Percentiles rank a stretch among this genome's conserved stretches.
Conservation (phyloP, 495 filamentous ascomycete genomes). For the Durotheca rogersii region DNA sequence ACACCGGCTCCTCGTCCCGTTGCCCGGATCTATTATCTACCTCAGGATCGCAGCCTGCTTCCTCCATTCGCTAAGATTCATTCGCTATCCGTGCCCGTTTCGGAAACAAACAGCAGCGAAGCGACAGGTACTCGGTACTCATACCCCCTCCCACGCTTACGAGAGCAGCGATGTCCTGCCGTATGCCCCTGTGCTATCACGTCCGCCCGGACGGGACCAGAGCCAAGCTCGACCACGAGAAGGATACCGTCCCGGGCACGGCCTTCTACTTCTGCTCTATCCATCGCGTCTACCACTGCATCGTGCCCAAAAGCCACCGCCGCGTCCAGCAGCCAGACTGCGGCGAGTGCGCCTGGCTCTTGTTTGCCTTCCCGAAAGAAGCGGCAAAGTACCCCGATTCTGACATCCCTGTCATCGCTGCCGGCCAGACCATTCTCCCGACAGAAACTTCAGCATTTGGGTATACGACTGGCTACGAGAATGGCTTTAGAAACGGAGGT, state of each 20-base stretch:
- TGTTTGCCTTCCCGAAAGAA: constrained; percentile 23
- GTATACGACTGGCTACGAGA: not conserved
- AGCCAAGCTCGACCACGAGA: constrained; percentile 24
- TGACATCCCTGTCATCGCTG: constrained; percentile 9
- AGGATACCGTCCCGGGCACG: constrained; percentile 13
- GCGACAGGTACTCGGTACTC: not conserved
- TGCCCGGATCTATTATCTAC: too few species aligned
- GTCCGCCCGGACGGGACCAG: constrained; percentile 15
- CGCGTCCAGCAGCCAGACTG: constrained; percentile 21
- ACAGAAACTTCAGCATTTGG: not conserved
- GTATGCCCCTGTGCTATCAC: constrained; percentile 15
- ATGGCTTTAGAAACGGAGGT: not conserved
- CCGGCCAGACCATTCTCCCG: not conserved
- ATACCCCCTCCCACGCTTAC: too few species aligned
- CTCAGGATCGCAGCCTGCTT: not conserved
- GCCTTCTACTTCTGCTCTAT: constrained; percentile 28
- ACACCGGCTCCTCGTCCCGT: too few species aligned
- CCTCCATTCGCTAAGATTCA: not conserved
- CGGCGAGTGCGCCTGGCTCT: constrained; percentile 30
- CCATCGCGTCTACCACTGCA: constrained; percentile 24
- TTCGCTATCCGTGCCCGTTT: not conserved
- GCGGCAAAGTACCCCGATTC: constrained; percentile 15
- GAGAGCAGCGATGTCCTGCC: constrained; percentile 18
- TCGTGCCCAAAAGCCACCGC: constrained; percentile 11
- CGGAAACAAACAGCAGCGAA: not conserved